Percentiles rank a stretch among this genome's conserved stretches.
Evolutionary conservation across 257 asterid species (phyloP).

Genomic region (Capsicum baccatum): DNA sequence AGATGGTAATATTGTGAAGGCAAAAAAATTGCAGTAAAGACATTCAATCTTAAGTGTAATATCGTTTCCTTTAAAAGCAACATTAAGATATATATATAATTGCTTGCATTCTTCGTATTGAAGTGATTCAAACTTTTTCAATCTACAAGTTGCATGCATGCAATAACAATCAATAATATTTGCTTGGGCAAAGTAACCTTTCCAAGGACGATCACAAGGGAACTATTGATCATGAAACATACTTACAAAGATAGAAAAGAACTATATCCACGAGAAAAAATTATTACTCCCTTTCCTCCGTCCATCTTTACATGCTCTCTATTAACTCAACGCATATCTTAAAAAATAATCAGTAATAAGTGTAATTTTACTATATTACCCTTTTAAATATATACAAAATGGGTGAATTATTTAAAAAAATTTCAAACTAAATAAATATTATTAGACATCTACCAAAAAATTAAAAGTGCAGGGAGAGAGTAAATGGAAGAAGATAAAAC

Average conservation of each 20-base stretch:
- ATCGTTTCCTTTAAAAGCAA: constrained; percentile 5
- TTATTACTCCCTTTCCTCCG: too few relatives aligned
- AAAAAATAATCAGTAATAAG: too few relatives aligned
- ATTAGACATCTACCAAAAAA: too few relatives aligned
- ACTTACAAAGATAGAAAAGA: neutral
- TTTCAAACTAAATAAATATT: too few relatives aligned
- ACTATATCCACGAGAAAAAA: neutral
- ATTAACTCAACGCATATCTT: too few relatives aligned
- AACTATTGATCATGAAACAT: neutral
- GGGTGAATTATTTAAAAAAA: too few relatives aligned
- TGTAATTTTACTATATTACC: too few relatives aligned
- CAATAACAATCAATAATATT: neutral
- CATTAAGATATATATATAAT: constrained; percentile 17
- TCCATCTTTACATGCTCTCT: too few relatives aligned
- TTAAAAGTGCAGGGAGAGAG: too few relatives aligned
- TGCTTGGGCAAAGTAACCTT: neutral
- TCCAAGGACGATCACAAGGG: neutral
- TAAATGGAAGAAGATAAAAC: neutral
- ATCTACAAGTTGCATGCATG: constrained; percentile 1
- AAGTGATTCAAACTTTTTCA: neutral
- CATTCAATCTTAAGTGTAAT: neutral
- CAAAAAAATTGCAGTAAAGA: constrained; percentile 7
- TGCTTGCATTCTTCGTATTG: neutral
- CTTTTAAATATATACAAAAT: too few relatives aligned
- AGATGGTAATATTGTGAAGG: neutral